Base-by-base conservation (phyloP, 768 basidiomycete species). In the Chalciporus piperatus region DNA sequence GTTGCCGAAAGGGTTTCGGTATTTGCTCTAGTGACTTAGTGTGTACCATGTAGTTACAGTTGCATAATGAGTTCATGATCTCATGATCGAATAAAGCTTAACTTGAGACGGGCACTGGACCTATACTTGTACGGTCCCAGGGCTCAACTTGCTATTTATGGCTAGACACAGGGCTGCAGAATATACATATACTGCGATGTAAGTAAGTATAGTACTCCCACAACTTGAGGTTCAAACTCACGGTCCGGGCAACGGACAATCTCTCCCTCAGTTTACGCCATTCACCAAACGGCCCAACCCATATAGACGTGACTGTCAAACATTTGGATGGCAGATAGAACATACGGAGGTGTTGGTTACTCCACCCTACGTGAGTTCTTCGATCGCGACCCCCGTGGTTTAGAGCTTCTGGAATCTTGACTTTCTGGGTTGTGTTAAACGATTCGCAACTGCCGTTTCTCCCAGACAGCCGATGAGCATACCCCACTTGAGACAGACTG, bases 1-100 rank as follows among this genome's bases (percentile, higher is more conserved):
- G 10, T 58, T 65, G 38, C 62, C 61, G 22, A 66, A 66, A 52
- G 76, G 74, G 13, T 74, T 72, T 59, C 70, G 78, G 58, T 80
- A 80, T 59, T 63, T 77, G 33, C 61, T 79, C 44, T 81, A 70
- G 50, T 38, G 12, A 11, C 13, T 22, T 13, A 13, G 30, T 32
- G 7, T 10, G 11, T 12, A 13, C 13, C 12, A 32, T 2, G 3
- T 32, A 32, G 30, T 8, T n/a, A n/a, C n/a, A n/a, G n/a, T n/a
- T n/a, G n/a, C n/a, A n/a, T n/a, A n/a, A n/a, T n/a, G n/a, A n/a
- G 28, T 30, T 22, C 22, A 22, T 22, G 22, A 2, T 22, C 22
- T 22, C 22, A 4, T 22, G 22, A 22, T 22, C 22, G 22, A 22
- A n/a, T n/a, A n/a, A n/a, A n/a, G n/a, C n/a, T n/a, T n/a, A n/a